phyloP scores from a whole-genome alignment of 192 early-diverging fungal species.

The Coemansia sp. region DNA sequence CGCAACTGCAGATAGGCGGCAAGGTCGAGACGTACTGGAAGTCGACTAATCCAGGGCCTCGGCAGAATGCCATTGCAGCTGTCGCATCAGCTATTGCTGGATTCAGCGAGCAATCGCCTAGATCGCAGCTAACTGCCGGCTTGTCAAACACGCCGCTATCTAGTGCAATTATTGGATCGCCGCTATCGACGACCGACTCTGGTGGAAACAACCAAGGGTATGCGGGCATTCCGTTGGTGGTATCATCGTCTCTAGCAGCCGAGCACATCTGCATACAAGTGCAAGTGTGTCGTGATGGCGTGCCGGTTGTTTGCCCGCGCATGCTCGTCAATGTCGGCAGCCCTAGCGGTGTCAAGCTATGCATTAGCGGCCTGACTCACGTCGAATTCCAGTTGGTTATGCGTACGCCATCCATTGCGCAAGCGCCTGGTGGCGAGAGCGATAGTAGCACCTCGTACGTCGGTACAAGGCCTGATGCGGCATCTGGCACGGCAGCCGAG shows the following conservation, averaged over 20 bases:
- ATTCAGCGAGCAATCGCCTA: conserved; percentile 20
- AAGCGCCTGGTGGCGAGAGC: neutral
- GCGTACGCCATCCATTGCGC: conserved; percentile 10
- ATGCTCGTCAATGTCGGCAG: conserved; percentile 42
- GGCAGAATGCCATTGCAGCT: conserved; percentile 14
- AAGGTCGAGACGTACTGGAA: conserved; percentile 99
- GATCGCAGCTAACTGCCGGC: conserved; percentile 16
- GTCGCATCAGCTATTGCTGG: conserved; percentile 3
- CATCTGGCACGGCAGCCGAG: conserved; percentile 28
- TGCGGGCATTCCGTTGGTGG: conserved; percentile 28
- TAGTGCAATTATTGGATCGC: conserved; percentile 33
- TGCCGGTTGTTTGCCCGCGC: conserved; percentile 83
- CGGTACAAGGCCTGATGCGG: conserved; percentile 15
- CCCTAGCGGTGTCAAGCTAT: conserved; percentile 32
- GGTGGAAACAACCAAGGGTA: conserved; percentile 18
- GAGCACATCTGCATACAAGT: conserved; percentile 90
- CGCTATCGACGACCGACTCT: conserved; percentile 35
- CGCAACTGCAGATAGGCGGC: conserved; percentile 90
- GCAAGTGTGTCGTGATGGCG: conserved; percentile 84
- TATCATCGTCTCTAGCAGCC: conserved; percentile 70
- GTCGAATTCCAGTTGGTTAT: conserved; percentile 54
- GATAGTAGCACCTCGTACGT: neutral
- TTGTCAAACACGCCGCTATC: conserved; percentile 30
- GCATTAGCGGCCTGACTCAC: conserved; percentile 51
- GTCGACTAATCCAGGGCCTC: conserved; percentile 73